Percentiles rank a stretch among this genome's conserved stretches.
Conservation (phyloP, 495 filamentous ascomycete species). For the Melanomma pulvis-pyrius region DNA sequence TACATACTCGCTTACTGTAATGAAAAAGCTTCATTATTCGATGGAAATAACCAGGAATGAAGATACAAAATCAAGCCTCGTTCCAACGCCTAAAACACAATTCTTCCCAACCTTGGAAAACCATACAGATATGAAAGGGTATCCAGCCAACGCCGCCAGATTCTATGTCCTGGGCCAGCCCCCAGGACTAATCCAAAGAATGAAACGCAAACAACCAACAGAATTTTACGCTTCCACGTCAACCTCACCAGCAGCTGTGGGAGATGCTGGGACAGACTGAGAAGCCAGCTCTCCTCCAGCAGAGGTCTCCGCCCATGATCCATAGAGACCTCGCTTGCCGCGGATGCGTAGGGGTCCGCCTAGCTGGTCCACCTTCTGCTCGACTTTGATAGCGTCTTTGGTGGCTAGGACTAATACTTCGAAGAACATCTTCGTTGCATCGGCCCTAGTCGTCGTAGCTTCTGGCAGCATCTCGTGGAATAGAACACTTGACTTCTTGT, state of each 20-base stretch:
- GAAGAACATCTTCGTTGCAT: slow-evolving; percentile 99
- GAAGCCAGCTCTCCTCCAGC: slow-evolving; percentile 62
- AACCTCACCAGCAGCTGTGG: slow-evolving; percentile 1
- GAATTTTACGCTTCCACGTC: slow-evolving; percentile 13
- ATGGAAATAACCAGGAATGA: not conserved
- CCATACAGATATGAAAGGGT: slow-evolving; percentile 10
- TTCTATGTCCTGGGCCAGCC: not conserved
- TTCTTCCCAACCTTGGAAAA: not conserved
- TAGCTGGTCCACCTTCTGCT: slow-evolving; percentile 74
- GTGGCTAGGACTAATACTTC: slow-evolving; percentile 93
- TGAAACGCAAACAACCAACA: not conserved
- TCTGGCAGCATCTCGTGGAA: slow-evolving; percentile 94
- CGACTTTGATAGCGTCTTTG: slow-evolving; percentile 97
- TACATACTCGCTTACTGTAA: too few species aligned
- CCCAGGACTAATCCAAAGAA: not conserved
- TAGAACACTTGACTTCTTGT: slow-evolving; percentile 74
- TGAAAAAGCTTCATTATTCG: slow-evolving; percentile 2
- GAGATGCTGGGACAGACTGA: slow-evolving; percentile 34
- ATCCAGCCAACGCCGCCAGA: slow-evolving; percentile 20
- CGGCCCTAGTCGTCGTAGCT: slow-evolving; percentile 71
- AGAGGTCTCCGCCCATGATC: slow-evolving; percentile 88
- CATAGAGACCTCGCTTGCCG: slow-evolving; percentile 91
- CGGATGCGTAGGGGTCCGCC: slow-evolving; percentile 78
- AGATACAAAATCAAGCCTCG: not conserved
- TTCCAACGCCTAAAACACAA: not conserved